Conservation (phyloP, 2,329 filamentous ascomycete species). For the Fusarium sp. region DNA sequence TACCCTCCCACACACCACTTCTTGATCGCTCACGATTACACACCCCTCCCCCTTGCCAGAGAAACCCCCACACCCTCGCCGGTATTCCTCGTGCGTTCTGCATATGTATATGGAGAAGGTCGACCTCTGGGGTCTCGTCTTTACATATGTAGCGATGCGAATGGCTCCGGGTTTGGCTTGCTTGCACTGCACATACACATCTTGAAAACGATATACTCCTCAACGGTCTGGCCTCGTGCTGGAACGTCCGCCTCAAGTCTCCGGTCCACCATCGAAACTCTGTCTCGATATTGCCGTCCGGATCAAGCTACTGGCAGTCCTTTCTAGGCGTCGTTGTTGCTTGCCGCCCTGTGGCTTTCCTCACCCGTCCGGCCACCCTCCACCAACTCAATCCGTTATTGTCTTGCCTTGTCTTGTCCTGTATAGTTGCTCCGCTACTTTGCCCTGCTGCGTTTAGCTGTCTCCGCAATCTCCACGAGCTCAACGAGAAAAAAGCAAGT, state of each 20-base stretch:
- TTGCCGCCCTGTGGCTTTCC: constrained; percentile 33
- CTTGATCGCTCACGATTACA: constrained; percentile 31
- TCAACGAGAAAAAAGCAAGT: constrained; percentile 41
- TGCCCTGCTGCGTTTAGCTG: constrained; percentile 35
- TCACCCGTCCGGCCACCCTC: constrained; percentile 35
- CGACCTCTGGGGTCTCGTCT: constrained; percentile 40
- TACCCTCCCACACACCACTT: constrained; percentile 39
- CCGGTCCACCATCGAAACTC: constrained; percentile 36
- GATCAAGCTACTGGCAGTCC: constrained; percentile 38
- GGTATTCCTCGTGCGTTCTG: constrained; percentile 45
- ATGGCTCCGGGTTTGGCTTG: constrained; percentile 41
- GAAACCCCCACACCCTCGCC: constrained; percentile 38
- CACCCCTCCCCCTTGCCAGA: constrained; percentile 27
- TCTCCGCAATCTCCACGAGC: constrained; percentile 44
- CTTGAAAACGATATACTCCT: constrained; percentile 38
- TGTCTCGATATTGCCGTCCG: constrained; percentile 32
- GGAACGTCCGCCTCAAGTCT: constrained; percentile 38
- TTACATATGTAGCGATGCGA: constrained; percentile 45
- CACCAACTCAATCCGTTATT: constrained; percentile 34
- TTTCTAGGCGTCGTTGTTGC: constrained; percentile 31
- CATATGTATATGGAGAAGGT: constrained; percentile 43
- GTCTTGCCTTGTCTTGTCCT: constrained; percentile 21
- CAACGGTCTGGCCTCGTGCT: constrained; percentile 44
- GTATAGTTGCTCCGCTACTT: constrained; percentile 9
- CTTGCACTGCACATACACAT: constrained; percentile 31